Evolutionary conservation across 805 yeast species (phyloP).

Genomic region (Metschnikowia baotianmanensis): DNA sequence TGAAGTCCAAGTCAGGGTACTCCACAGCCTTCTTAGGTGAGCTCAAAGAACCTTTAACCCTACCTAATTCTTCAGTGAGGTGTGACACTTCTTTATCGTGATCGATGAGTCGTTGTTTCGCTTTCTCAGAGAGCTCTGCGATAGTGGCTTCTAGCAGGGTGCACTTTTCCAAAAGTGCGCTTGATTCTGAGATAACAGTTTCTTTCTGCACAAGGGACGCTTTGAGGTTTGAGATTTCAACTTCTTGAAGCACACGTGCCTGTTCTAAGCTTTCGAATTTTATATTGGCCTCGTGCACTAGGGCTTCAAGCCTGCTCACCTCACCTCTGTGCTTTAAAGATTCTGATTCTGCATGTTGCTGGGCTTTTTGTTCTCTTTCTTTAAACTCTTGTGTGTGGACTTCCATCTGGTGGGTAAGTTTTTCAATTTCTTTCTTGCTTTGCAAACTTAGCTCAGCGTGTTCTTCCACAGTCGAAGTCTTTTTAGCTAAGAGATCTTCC

Average conservation of each 20-base stretch:
- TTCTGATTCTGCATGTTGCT: not conserved
- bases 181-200: not conserved
- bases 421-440: not conserved
- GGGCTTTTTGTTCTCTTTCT: not conserved
- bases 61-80: conserved; percentile 10
- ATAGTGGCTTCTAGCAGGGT: not conserved
- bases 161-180: not conserved
- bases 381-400: not conserved
- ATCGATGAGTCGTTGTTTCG: conserved; percentile 2
- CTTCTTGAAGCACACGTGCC: not conserved
- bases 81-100: conserved; percentile 6
- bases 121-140: conserved; percentile 1
- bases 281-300: not conserved
- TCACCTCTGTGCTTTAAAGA: not conserved
- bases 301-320: not conserved
- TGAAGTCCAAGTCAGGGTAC: conserved; percentile 13
- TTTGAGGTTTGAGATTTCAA: not conserved
- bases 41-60: not conserved
- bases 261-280: not conserved
- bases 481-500: not conserved
- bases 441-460: conserved; percentile 2
- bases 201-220: not conserved
- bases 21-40: conserved; percentile 5
- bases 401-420: not conserved
- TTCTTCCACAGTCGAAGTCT: not conserved